Percentiles rank a stretch among this genome's conserved stretches.
phyloP scores from a whole-genome alignment of 306 rosid genomes.

The Dicorynia guianensis region DNA sequence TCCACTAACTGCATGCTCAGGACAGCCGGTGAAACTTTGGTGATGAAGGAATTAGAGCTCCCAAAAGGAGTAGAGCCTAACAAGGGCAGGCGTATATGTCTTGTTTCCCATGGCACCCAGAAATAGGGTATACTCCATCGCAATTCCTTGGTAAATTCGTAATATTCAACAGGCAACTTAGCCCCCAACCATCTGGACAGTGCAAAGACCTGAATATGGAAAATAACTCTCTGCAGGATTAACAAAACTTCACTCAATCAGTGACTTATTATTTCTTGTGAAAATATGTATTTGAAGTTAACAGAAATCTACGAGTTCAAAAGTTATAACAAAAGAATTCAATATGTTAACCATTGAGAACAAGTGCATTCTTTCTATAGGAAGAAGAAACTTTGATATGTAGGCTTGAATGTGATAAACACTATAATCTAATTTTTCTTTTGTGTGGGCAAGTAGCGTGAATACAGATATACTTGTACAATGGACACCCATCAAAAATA shows the following conservation, averaged over 20 bases:
- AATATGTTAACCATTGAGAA: slow-evolving; percentile 7
- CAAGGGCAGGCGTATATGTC: slow-evolving; percentile 44
- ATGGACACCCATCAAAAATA: not conserved
- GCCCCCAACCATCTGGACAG: slow-evolving; percentile 81
- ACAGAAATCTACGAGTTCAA: not conserved
- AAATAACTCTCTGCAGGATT: slow-evolving; percentile 79
- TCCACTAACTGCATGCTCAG: slow-evolving; percentile 43
- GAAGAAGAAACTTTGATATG: slow-evolving; percentile 10
- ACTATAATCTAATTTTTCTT: not conserved
- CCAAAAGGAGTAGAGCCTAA: slow-evolving; percentile 57
- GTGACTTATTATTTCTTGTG: slow-evolving; percentile 14
- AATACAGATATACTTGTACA: not conserved
- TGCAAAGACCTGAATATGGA: slow-evolving; percentile 88
- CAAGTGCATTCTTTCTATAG: not conserved
- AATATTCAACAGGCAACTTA: slow-evolving; percentile 76
- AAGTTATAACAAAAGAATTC: slow-evolving; percentile 9
- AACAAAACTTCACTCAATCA: slow-evolving; percentile 32
- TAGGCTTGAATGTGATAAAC: slow-evolving; percentile 15
- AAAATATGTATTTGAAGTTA: too few relatives aligned
- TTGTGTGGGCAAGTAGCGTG: not conserved
- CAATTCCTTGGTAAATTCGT: slow-evolving; percentile 72
- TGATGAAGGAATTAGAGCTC: slow-evolving; percentile 43
- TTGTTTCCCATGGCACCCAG: slow-evolving; percentile 79
- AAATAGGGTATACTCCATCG: slow-evolving; percentile 85
- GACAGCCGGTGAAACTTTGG: slow-evolving; percentile 48